Evolutionary conservation across 768 basidiomycete species (phyloP).

Genomic region (Boletus eberwhitei): DNA sequence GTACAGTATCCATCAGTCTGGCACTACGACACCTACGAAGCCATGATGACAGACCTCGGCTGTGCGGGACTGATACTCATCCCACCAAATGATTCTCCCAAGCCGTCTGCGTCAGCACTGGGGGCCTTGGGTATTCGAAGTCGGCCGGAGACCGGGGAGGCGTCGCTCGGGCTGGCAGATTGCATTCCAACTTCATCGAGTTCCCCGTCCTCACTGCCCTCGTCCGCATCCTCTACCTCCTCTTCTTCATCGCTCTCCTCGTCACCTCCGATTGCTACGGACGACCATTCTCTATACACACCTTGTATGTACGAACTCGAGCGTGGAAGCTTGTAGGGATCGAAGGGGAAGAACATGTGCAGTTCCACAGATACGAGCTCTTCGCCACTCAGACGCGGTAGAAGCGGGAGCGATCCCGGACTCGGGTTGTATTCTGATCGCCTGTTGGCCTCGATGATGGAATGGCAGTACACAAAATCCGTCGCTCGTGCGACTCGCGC

Average conservation of each 20-base stretch:
- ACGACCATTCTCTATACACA: conserved; percentile 88
- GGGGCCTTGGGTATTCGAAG: conserved; percentile 24
- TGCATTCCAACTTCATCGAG: background rate
- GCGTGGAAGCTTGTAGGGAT: conserved; percentile 88
- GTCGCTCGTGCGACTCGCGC: conserved; percentile 89
- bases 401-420: conserved; percentile 14
- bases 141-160: conserved; percentile 5
- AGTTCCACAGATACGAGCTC: conserved; percentile 60
- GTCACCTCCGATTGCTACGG: conserved; percentile 67
- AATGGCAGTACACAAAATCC: conserved; percentile 91
- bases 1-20: background rate
- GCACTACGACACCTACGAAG: conserved; percentile 2
- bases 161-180: conserved; percentile 3
- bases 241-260: conserved; percentile 71
- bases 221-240: conserved; percentile 40
- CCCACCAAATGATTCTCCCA: conserved; percentile 67
- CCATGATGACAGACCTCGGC: conserved; percentile 18
- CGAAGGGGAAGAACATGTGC: conserved; percentile 97
- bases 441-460: conserved; percentile 85
- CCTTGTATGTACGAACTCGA: conserved; percentile 74
- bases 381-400: conserved; percentile 29
- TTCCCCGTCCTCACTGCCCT: conserved; percentile 16
- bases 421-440: conserved; percentile 52
- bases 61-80: conserved; percentile 81
- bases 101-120: conserved; percentile 41